Evolutionary conservation across 306 rosid species (phyloP), one percentile per base, ranked within the genome.

Genomic region (Castanospermum australe): DNA sequence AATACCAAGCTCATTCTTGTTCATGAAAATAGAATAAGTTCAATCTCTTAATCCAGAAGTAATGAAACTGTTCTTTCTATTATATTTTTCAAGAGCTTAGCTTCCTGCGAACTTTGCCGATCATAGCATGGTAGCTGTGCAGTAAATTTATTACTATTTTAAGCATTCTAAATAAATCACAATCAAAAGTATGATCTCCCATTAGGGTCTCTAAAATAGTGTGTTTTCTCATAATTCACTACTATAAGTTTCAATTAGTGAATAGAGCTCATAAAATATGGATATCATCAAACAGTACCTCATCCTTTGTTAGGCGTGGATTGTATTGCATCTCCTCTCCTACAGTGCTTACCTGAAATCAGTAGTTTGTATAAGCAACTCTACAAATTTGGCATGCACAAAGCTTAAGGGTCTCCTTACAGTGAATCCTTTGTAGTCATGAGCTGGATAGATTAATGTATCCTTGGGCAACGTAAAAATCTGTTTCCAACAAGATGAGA

Each of bases 371-470:
- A 71, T 88, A 77, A 82, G 82, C 18, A 85, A 65, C 85, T 52
- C 13, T 12, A 57, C 8, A 48, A 63, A 41, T 15, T 47, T 44
- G 36, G 47, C 64, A 6, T 54, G 44, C 70, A 73, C 56, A 70
- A 83, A 67, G 54, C 36, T 59, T 1, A 38, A 54, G 71, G 42
- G 22, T 50, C 60, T 77, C 84, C 90, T 76, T 88, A 92, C 98
- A 5, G 88, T 82, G 84, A 95, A 90, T 84, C 99, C 99, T 73
- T 86, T 93, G 91, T 95, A 95, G 80, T 95, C 98, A 76, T 95
- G 99, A 84, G 94, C 98, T 7, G 99, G 98, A 74, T 88, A 95
- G 81, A 93, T 74, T 48, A 86, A 79, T 8, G 97, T 91, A 45
- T 89, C 92, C 87, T 87, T 85, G 8, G 98, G 96, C 85, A 95